These are phyloP conservation scores for Globisporangium paroecandrum DNA, from an alignment of 352 stramenopile genomes.

Conservation along the genomic window DNA sequence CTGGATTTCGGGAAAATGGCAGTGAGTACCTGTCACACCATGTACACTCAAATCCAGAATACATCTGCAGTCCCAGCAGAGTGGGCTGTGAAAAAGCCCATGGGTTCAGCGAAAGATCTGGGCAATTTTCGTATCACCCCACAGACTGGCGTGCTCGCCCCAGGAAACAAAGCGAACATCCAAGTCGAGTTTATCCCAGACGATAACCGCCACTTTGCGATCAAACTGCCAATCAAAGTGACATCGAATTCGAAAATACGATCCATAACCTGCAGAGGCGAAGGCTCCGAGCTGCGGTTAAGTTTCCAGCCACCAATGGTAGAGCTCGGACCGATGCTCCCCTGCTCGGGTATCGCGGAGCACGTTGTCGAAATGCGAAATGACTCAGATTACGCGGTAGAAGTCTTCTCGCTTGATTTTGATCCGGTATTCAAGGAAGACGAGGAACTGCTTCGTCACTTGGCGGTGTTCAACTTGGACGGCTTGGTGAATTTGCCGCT, in stretches of 20 bases:
- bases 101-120: conserved; percentile 78
- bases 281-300: conserved; percentile 77
- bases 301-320: conserved; percentile 79
- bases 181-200: conserved; percentile 89
- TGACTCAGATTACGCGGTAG: conserved; percentile 84
- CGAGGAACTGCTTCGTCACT: conserved; percentile 70
- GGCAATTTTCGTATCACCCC: conserved; percentile 80
- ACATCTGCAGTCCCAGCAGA: conserved; percentile 81
- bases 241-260: conserved; percentile 73
- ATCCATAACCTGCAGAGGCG: conserved; percentile 69
- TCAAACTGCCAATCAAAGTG: conserved; percentile 90
- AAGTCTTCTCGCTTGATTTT: conserved; percentile 92
- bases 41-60: conserved; percentile 93
- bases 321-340: conserved; percentile 86
- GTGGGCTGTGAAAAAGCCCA: conserved; percentile 90
- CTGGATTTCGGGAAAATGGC: conserved; percentile 91
- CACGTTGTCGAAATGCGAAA: conserved; percentile 81
- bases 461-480: conserved; percentile 56
- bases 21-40: conserved; percentile 83
- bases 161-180: conserved; percentile 81
- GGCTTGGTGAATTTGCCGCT: conserved; percentile 73
- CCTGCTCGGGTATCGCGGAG: conserved; percentile 46
- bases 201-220: conserved; percentile 65
- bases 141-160: conserved; percentile 62
- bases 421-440: conserved; percentile 81